Evolutionary conservation across 148 eudicot genomes (phyloP).

Genomic region (Rhododendron williamsianum): DNA sequence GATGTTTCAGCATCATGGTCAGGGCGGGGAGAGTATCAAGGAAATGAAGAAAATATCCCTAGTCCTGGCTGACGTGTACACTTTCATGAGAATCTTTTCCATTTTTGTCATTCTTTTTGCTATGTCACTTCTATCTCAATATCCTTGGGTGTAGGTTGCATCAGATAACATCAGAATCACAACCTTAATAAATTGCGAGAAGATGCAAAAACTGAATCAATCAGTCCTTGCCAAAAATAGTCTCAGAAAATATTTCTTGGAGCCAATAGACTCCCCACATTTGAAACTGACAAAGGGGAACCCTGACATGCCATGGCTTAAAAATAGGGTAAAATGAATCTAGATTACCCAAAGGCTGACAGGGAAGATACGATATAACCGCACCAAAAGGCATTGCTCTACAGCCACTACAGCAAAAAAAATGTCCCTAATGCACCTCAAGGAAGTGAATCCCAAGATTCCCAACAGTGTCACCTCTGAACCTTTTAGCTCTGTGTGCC

Average conservation of each 20-base stretch:
- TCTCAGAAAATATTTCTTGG: neutral
- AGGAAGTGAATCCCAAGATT: neutral
- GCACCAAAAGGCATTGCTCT: neutral
- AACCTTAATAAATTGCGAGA: neutral
- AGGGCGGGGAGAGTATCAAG: neutral
- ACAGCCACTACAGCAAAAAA: neutral
- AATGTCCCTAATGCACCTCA: neutral
- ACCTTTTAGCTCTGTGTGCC: neutral
- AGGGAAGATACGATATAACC: neutral
- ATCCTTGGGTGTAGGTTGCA: neutral
- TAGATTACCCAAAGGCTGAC: neutral
- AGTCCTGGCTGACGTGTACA: neutral
- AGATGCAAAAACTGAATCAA: neutral
- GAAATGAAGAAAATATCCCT: neutral
- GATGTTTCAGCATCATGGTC: neutral
- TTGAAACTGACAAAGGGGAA: neutral
- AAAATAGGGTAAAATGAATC: neutral
- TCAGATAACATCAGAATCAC: neutral
- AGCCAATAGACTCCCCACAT: neutral
- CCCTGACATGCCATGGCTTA: neutral
- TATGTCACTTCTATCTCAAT: neutral
- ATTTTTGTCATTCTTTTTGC: neutral
- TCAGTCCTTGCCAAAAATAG: neutral
- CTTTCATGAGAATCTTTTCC: neutral
- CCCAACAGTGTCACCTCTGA: neutral